Conservation (phyloP, 2,329 filamentous ascomycete species). For the Colletotrichum filicis region DNA sequence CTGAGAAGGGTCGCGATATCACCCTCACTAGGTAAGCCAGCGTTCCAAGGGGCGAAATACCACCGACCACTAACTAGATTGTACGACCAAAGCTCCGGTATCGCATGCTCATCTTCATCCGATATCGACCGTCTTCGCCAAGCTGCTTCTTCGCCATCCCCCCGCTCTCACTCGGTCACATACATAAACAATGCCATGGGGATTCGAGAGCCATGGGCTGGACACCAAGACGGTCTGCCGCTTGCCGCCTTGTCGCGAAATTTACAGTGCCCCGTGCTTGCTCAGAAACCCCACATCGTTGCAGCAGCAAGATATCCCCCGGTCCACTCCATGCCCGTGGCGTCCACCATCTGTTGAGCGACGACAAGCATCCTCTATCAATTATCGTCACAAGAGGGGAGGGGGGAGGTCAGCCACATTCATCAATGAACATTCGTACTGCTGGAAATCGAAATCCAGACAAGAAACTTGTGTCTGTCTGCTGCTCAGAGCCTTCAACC, state of each 20-base stretch:
- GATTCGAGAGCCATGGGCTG: background rate
- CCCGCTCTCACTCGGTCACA: background rate
- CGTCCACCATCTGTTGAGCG: background rate
- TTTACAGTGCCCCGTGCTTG: slow-evolving; percentile 24
- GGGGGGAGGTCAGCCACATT: slow-evolving; percentile 1
- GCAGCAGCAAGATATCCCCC: slow-evolving; percentile 3
- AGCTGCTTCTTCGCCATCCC: background rate
- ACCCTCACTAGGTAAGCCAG: background rate
- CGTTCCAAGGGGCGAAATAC: background rate
- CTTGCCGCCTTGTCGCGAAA: slow-evolving; percentile 18
- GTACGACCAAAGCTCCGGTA: background rate
- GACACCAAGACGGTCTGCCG: slow-evolving; percentile 13
- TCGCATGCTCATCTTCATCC: background rate
- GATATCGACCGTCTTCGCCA: background rate
- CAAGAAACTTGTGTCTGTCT: background rate
- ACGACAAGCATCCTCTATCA: background rate
- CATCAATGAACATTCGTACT: slow-evolving; percentile 11
- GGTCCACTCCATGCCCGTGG: slow-evolving; percentile 17
- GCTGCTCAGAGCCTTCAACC: slow-evolving; percentile 16
- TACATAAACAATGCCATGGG: background rate
- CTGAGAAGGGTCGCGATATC: too few relatives aligned
- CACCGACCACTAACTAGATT: background rate
- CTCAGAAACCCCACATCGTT: slow-evolving; percentile 25
- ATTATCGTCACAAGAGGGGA: slow-evolving; percentile 6
- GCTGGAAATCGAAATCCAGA: background rate